phyloP scores from a whole-genome alignment of 1,139 yeast genomes.

The Hanseniaspora uvarum region DNA sequence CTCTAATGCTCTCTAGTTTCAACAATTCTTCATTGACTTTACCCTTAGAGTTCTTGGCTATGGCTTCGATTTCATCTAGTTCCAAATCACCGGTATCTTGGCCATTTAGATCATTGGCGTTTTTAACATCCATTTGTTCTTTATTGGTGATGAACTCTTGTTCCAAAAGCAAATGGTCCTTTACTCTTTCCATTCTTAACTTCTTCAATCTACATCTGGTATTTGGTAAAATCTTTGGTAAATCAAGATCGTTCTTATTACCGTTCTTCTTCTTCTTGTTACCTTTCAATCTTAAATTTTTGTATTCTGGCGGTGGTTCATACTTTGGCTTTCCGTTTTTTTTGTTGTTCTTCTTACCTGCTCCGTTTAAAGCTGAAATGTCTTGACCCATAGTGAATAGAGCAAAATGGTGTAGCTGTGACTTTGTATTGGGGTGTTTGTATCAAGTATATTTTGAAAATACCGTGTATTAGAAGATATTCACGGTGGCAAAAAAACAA shows the following conservation, averaged over 20 bases:
- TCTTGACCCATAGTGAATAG: constrained; percentile 54
- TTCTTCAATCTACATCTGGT: constrained; percentile 88
- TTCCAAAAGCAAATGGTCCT: constrained; percentile 87
- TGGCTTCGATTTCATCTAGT: constrained; percentile 13
- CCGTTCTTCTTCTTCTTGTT: constrained; percentile 72
- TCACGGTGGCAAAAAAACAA: too few relatives aligned
- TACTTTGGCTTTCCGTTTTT: constrained; percentile 85
- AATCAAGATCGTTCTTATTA: constrained; percentile 72
- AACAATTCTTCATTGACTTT: constrained; percentile 93
- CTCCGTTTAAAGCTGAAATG: constrained; percentile 63
- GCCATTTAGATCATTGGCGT: neutral
- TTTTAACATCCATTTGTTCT: constrained; percentile 48
- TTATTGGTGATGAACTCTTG: constrained; percentile 94
- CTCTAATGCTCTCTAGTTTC: constrained; percentile 89
- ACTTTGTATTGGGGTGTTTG: too few relatives aligned
- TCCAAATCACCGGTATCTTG: constrained; percentile 10
- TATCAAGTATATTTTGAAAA: too few relatives aligned
- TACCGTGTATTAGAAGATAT: too few relatives aligned
- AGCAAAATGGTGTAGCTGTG: neutral
- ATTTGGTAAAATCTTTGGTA: constrained; percentile 83
- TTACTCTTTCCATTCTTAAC: constrained; percentile 87
- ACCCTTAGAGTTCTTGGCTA: constrained; percentile 78
- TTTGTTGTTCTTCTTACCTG: constrained; percentile 52
- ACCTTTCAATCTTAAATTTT: constrained; percentile 44
- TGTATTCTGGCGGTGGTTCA: constrained; percentile 96